These are phyloP conservation scores for Baudoinia panamericana DNA, from an alignment of 495 filamentous ascomycete species.

Conservation along the genomic window DNA sequence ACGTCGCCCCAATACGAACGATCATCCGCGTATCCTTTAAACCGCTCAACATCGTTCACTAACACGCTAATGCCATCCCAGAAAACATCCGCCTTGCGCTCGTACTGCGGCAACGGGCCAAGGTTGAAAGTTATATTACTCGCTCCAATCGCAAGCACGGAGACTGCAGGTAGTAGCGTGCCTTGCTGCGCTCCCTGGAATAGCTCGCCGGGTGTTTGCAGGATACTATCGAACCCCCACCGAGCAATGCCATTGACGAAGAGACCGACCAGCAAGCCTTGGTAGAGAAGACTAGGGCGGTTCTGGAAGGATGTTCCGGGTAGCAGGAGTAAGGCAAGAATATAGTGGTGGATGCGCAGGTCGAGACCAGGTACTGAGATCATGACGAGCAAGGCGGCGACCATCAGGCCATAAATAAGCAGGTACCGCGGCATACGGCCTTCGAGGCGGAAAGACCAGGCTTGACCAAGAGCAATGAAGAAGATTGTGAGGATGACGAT, in stretches of 20 bases:
- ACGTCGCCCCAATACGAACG: constrained; percentile 13
- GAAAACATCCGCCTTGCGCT: constrained; percentile 19
- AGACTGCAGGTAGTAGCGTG: constrained; percentile 48
- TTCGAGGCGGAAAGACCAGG: constrained; percentile 31
- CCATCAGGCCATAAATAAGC: constrained; percentile 47
- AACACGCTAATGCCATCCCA: constrained; percentile 67
- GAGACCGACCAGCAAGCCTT: constrained; percentile 76
- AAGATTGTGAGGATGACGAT: constrained; percentile 29
- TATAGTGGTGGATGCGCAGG: constrained; percentile 88
- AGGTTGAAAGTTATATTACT: constrained; percentile 41
- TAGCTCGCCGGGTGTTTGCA: constrained; percentile 68
- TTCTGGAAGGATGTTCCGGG: constrained; percentile 74
- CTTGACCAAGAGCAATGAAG: constrained; percentile 32
- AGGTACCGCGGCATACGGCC: constrained; percentile 32
- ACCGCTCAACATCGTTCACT: constrained; percentile 81
- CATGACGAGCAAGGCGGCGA: constrained; percentile 34
- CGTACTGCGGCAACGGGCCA: constrained; percentile 29
- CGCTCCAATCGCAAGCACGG: constrained; percentile 27
- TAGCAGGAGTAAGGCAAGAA: constrained; percentile 71
- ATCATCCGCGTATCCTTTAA: constrained; percentile 24
- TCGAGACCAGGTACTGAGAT: constrained; percentile 66
- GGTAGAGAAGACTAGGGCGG: constrained; percentile 62
- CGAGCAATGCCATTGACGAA: constrained; percentile 86
- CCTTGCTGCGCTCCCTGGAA: constrained; percentile 54
- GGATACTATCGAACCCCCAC: constrained; percentile 83